Base-by-base conservation (phyloP, 305 asterid species). In the Caryopteris hybrid region DNA sequence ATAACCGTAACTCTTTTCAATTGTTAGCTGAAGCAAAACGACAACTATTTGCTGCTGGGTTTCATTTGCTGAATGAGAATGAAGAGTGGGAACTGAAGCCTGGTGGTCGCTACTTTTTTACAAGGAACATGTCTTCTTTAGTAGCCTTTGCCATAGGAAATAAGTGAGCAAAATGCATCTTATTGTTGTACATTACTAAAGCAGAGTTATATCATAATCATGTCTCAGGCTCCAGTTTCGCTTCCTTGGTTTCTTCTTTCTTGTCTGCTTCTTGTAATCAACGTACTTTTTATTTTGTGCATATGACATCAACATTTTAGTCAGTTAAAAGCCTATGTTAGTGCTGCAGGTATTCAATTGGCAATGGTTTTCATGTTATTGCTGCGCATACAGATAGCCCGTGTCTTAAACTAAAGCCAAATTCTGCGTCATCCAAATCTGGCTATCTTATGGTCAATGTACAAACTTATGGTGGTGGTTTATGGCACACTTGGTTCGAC, bases 401-500 rank as follows among this genome's bases (percentile, higher is more conserved):
- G 31, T 94, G 99, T 79, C 91, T 94, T 29, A 94, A 94, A 76
- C 85, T 91, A 83, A 94, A 94, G 85, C 99, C 99, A 69, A 87
- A 83, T 73, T 89, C 93, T 60, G 96, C 99, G 27, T 87, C 90
- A 36, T 77, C 87, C 71, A 89, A 83, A 82, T 86, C 95, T 66
- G 96, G 96, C 38, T 93, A 88, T 86, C 96, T 90, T 69, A 85
- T 90, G 96, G 91, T 93, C 82, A 88, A 83, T 54, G 97, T 93
- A 70, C 96, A 93, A 78, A 87, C 93, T 63, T 94, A 91, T 80
- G 96, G 99, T 54, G 86, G 95, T 74, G 97, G 97, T 74, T 80
- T 94, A 74, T 91, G 99, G 99, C 95, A 94, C 68, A 94, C 99
- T 72, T 94, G 99, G 99, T 94, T 94, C 72, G 99, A 94, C 75